A percentile compares a stretch with the other conserved stretches of the same genome.
phyloP scores from a whole-genome alignment of 2,329 filamentous ascomycete species.

The Sporothrix inflata region DNA sequence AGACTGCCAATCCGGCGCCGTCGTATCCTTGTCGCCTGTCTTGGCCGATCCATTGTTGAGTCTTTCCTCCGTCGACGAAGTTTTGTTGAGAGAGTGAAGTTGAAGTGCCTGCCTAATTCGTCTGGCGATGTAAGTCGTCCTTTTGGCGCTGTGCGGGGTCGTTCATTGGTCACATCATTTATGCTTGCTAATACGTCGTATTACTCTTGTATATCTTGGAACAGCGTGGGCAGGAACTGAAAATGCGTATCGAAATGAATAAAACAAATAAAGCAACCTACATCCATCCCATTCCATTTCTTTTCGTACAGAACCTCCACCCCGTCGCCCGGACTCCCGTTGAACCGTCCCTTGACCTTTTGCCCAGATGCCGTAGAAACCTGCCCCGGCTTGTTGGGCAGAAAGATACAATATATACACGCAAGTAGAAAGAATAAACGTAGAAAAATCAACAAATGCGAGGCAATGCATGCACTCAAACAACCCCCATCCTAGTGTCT shows the following conservation, averaged over 20 bases:
- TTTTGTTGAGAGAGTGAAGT: background rate
- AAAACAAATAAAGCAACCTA: background rate
- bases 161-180: background rate
- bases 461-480: too few relatives aligned
- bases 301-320: background rate
- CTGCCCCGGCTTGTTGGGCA: background rate
- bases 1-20: background rate
- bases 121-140: background rate
- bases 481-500: background rate
- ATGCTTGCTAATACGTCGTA: background rate
- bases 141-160: background rate
- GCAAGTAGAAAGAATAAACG: background rate
- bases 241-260: background rate
- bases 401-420: background rate
- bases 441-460: background rate
- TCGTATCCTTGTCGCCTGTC: background rate
- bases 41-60: background rate
- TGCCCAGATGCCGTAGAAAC: background rate
- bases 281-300: background rate
- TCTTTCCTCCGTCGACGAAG: too few relatives aligned
- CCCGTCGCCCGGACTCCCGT: background rate
- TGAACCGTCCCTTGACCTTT: background rate
- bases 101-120: background rate
- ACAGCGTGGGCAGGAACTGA: background rate
- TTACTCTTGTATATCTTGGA: background rate